Base-by-base conservation (phyloP, 805 yeast genomes). In the Cyberlindnera xylosilytica region DNA sequence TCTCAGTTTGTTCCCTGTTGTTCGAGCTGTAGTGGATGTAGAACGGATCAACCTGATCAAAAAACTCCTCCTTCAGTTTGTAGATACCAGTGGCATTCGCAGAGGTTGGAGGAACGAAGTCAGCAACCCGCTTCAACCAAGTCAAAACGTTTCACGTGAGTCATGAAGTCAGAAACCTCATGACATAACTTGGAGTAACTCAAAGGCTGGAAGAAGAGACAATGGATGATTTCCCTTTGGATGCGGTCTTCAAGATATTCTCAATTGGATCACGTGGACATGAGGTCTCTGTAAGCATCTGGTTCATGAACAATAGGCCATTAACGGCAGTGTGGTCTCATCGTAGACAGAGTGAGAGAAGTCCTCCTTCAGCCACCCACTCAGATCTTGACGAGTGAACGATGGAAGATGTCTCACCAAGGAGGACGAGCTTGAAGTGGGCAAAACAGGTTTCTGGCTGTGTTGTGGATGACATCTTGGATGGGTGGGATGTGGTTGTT, bases 1-100 rank as follows among this genome's bases (percentile, higher is more conserved):
- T 74, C 42, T 85, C 83, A 6, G 95, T 91, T 46, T 88, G 97
- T 42, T 88, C 97, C 41, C 91, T 76, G 40, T 79, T 81, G 52
- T 88, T 88, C 0, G 91, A 66, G 0, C 84, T 69, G 53, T 83
- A 84, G 52, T 88, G 89, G 45, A 86, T 72, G 57, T 83, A 91
- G 56, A 78, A 90, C 0, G 97, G 96, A 59, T 91, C 93, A 33
- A 90, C 75, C 20, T 72, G 65, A 2, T 66, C 68, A 42, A 64
- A 70, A 20, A 66, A 64, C 38, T 78, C 72, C 3, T 74, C 71
- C 55, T 85, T 88, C 46, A 93, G 69, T 20, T 78, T 68, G 61
- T 85, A 91, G 20, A 75, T 59, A 2, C 96, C 87, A 18, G 72
- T 62, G 49, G 84, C 84, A 19, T 73, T 61, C 16, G 73, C 51